These are phyloP conservation scores for Botrytis hyacinthi DNA, from an alignment of 2,329 filamentous ascomycete genomes.

Conservation along the genomic window DNA sequence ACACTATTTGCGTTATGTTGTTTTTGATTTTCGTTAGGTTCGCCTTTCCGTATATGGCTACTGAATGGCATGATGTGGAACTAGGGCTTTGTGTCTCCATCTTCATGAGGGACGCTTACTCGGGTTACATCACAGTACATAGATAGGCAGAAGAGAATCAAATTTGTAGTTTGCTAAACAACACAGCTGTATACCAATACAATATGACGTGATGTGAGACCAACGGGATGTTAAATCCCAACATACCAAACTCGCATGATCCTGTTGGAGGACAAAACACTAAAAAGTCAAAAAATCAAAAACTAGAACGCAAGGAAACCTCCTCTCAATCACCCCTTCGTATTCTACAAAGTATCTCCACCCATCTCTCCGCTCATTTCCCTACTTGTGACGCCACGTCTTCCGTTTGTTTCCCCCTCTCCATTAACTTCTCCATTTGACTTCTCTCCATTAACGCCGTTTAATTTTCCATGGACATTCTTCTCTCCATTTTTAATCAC, in stretches of 20 bases:
- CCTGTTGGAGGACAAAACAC: conserved; percentile 9
- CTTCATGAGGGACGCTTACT: background rate
- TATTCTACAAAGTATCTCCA: conserved; percentile 50
- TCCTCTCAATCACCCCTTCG: conserved; percentile 5
- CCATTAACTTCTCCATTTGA: background rate
- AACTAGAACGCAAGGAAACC: conserved; percentile 16
- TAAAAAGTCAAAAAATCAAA: background rate
- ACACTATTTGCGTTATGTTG: background rate
- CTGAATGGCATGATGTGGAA: conserved; percentile 4
- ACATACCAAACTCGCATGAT: conserved; percentile 5
- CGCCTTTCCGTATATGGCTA: background rate
- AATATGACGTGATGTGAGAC: conserved; percentile 2
- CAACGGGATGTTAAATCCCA: conserved; percentile 22
- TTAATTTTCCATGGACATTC: background rate
- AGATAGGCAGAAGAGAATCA: conserved; percentile 7
- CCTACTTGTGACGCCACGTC: conserved; percentile 23
- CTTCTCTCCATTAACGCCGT: background rate
- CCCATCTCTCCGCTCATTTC: conserved; percentile 59
- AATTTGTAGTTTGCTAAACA: background rate
- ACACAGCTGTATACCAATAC: background rate
- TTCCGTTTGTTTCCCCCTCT: background rate
- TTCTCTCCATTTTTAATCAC: background rate
- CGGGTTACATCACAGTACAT: conserved; percentile 11
- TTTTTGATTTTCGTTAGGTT: conserved; percentile 1
- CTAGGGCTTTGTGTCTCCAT: background rate